Evolutionary conservation across 176 grass and related monocot genomes (phyloP), one percentile per base, ranked within the genome.

Genomic region (Carex littledalei): DNA sequence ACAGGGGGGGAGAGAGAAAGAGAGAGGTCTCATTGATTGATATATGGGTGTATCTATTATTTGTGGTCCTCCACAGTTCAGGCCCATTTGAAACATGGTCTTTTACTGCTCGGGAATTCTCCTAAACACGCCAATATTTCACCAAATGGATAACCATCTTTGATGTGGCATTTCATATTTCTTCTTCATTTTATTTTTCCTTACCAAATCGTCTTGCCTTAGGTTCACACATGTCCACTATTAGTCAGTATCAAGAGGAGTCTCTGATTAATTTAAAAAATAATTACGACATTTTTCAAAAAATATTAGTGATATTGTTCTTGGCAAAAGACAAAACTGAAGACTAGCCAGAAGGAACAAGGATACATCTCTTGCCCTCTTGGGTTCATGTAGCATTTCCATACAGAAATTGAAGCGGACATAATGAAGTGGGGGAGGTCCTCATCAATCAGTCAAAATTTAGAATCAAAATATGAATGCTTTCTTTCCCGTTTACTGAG

Each of bases 361-460:
- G 34, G 37, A 71, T 71, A 71, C 17, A 43, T 45, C 34, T n/a
- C 17, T 26, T 26, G 26, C 26, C 0, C 3, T n/a, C 17, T n/a
- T 71, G 68, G 31, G 74, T 78, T 55, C 73, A 56, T 55, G 24
- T 78, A 78, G 74, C 74, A 78, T 56, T 78, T 55, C 13, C 14
- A 78, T 15, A 54, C 22, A 77, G 6, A 41, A 52, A 85, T 59
- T 56, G 65, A 72, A 85, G 47, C 1, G 22, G 55, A 76, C 58
- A 85, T 85, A 61, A 41, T 85, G 20, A 31, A 76, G 79, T 82
- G 79, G 79, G 79, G 61, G 7, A 65, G 58, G 79, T 64, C 34
- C 43, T 64, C 79, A 65, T 82, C 79, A 82, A 82, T 82, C 79
- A 61, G 61, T 82, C 79, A 81, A 64, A 63, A 7, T 64, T 61